A percentile compares a stretch with the other conserved stretches of the same genome.
Evolutionary conservation across 2,329 filamentous ascomycete genomes (phyloP).

Genomic region (Corinectria fuckeliana): DNA sequence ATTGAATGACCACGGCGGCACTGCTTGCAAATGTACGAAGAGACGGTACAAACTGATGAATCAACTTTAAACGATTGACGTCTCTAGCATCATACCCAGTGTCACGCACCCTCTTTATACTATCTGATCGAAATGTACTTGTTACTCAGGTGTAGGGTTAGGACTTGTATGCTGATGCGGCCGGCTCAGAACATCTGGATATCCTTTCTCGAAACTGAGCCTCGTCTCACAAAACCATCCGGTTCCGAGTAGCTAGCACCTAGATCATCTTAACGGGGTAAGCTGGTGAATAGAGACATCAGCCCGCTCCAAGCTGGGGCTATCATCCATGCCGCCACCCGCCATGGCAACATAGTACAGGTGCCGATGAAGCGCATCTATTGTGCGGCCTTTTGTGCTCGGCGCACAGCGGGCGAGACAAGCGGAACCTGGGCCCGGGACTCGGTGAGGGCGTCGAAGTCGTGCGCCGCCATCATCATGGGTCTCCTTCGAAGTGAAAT

Average conservation of each 20-base stretch:
- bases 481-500: constrained; percentile 48
- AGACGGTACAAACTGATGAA: neutral
- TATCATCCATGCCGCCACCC: constrained; percentile 74
- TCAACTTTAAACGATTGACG: neutral
- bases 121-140: neutral
- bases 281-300: constrained; percentile 78
- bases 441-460: constrained; percentile 69
- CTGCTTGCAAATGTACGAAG: neutral
- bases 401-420: constrained; percentile 73
- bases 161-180: constrained; percentile 54
- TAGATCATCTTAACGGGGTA: constrained; percentile 75
- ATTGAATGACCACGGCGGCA: neutral
- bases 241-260: constrained; percentile 77
- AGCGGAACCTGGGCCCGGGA: constrained; percentile 67
- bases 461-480: constrained; percentile 67
- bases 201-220: constrained; percentile 71
- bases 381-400: constrained; percentile 75
- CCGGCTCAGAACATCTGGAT: constrained; percentile 69
- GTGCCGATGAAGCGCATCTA: constrained; percentile 73
- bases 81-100: neutral
- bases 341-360: constrained; percentile 71
- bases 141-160: neutral
- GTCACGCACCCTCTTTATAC: too few relatives aligned
- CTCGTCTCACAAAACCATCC: constrained; percentile 75
- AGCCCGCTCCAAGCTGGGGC: constrained; percentile 69